These are phyloP conservation scores for Parmelia sp. DNA, from an alignment of 495 filamentous ascomycete genomes.

Conservation along the genomic window DNA sequence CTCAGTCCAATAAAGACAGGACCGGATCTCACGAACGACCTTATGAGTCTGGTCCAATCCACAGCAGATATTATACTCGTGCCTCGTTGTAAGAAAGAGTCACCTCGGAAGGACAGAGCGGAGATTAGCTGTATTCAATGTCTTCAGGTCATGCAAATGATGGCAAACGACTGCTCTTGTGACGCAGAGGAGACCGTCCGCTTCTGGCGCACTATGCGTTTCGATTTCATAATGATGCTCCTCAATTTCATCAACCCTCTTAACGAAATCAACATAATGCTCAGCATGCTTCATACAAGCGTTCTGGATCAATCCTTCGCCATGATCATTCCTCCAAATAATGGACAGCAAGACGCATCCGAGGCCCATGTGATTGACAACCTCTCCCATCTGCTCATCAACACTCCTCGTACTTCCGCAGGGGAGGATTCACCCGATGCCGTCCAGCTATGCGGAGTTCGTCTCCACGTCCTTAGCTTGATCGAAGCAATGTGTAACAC, in stretches of 20 bases:
- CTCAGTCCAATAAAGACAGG: conserved; percentile 42
- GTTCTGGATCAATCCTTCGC: conserved; percentile 54
- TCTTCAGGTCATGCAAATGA: conserved; percentile 50
- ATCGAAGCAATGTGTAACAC: conserved; percentile 44
- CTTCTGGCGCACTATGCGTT: conserved; percentile 57
- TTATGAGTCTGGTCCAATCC: conserved; percentile 49
- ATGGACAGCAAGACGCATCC: conserved; percentile 45
- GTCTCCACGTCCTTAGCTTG: conserved; percentile 51
- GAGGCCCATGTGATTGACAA: conserved; percentile 58
- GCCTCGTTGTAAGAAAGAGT: conserved; percentile 45
- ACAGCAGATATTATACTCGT: conserved; percentile 54
- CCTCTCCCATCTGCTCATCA: conserved; percentile 53
- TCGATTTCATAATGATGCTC: conserved; percentile 60
- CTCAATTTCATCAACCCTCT: conserved; percentile 53
- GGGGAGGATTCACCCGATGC: conserved; percentile 43
- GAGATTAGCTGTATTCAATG: conserved; percentile 52
- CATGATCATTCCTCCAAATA: conserved; percentile 45
- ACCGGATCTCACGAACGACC: conserved; percentile 43
- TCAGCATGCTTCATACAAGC: conserved; percentile 55
- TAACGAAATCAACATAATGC: conserved; percentile 50
- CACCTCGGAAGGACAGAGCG: conserved; percentile 39
- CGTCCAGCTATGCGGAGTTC: conserved; percentile 49
- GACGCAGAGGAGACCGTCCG: conserved; percentile 36
- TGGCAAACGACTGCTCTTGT: conserved; percentile 47
- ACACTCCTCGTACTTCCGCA: conserved; percentile 44